Conservation (phyloP, 1,139 yeast genomes). For the Hansenula sp. region DNA sequence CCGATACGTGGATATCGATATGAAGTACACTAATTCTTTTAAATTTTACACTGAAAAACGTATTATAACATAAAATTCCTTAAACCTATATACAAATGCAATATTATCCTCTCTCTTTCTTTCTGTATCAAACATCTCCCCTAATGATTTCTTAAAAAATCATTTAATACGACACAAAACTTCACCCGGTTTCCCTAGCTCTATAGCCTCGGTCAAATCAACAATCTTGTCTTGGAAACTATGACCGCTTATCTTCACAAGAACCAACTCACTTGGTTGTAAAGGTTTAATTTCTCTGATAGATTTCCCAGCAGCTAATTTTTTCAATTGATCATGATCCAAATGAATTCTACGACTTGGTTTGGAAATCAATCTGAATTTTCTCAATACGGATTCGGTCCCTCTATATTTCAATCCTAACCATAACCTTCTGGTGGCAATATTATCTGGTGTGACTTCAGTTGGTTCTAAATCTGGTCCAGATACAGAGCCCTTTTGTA, state of each 20-base stretch:
- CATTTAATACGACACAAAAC: slow-evolving; percentile 70
- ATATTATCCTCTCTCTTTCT: background rate
- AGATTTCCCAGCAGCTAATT: slow-evolving; percentile 71
- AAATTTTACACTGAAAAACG: too few species aligned
- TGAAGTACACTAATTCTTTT: too few species aligned
- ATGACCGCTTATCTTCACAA: slow-evolving; percentile 42
- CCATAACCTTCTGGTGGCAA: slow-evolving; percentile 88
- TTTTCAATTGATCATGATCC: slow-evolving; percentile 58
- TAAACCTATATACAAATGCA: slow-evolving; percentile 4
- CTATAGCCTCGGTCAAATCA: slow-evolving; percentile 82
- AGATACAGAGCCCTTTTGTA: slow-evolving; percentile 82
- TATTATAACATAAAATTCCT: background rate
- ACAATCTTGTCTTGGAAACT: slow-evolving; percentile 48
- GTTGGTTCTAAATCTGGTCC: slow-evolving; percentile 80
- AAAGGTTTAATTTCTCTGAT: slow-evolving; percentile 76
- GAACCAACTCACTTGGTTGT: slow-evolving; percentile 86
- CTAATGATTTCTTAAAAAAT: background rate
- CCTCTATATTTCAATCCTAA: slow-evolving; percentile 84
- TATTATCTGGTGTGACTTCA: slow-evolving; percentile 85
- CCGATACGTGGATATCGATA: too few species aligned
- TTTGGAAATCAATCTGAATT: slow-evolving; percentile 72
- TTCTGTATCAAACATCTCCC: too few species aligned
- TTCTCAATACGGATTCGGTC: slow-evolving; percentile 69
- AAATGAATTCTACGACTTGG: slow-evolving; percentile 79
- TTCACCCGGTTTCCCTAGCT: slow-evolving; percentile 68